A percentile compares a stretch with the other conserved stretches of the same genome.
Evolutionary conservation across 495 filamentous ascomycete genomes (phyloP).

Genomic region (Viridothelium virens): DNA sequence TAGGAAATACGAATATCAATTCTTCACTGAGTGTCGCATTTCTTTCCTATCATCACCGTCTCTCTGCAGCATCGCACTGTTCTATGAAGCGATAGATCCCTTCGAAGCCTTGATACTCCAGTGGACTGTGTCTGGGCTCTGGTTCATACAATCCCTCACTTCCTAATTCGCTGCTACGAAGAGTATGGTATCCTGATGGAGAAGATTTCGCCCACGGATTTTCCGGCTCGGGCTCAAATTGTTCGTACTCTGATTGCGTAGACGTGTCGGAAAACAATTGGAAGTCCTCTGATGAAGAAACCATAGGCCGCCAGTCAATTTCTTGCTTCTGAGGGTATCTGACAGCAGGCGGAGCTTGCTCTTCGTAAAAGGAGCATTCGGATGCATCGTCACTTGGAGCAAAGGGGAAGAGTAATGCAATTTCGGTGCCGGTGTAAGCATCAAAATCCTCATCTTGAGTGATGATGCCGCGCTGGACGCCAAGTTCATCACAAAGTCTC

Average conservation of each 20-base stretch:
- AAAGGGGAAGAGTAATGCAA: conserved; percentile 80
- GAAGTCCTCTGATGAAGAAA: conserved; percentile 36
- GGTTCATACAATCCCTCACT: conserved; percentile 35
- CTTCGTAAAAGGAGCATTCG: conserved; percentile 31
- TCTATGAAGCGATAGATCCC: conserved; percentile 83
- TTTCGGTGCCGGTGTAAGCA: conserved; percentile 38
- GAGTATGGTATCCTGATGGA: conserved; percentile 46
- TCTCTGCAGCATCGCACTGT: conserved; percentile 64
- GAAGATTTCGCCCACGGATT: conserved; percentile 43
- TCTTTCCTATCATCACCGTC: conserved; percentile 8
- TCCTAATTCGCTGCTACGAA: conserved; percentile 48
- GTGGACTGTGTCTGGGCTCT: conserved; percentile 30
- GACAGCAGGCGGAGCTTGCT: conserved; percentile 18
- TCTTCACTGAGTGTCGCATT: neutral
- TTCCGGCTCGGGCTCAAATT: conserved; percentile 42
- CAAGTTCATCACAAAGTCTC: conserved; percentile 76
- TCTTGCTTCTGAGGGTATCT: conserved; percentile 21
- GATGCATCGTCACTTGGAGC: conserved; percentile 51
- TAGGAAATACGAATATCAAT: neutral
- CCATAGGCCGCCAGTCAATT: conserved; percentile 52
- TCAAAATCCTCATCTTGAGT: conserved; percentile 59
- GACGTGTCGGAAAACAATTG: conserved; percentile 32
- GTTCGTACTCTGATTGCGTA: conserved; percentile 30
- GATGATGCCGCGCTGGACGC: conserved; percentile 66
- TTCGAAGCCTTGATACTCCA: conserved; percentile 70